Base-by-base conservation (phyloP, 495 filamentous ascomycete species). In the Pyrenula aspistea region DNA sequence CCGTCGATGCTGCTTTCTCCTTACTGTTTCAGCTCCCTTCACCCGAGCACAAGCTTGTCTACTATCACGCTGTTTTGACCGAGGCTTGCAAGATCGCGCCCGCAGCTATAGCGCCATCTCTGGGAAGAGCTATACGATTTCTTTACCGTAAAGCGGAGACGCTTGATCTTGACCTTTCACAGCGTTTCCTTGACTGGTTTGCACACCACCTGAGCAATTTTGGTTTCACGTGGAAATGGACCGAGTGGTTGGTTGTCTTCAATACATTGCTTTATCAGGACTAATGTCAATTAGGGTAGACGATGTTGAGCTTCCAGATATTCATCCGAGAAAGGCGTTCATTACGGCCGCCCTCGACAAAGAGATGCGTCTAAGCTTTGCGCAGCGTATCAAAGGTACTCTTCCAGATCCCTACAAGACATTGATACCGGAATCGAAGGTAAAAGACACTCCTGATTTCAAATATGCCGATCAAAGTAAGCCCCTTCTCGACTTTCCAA, bases 181-280 rank as follows among this genome's bases (percentile, higher is more conserved):
- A 88, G 67, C 83, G 93, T 15, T 97, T 96, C 71, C 75, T 94
- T 65, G 93, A 97, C 67, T 99, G 93, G 93, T 99, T 99, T 63
- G 79, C 91, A 12, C 94, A 99, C 65, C 93, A 99, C 73, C 67
- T 99, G 61, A 95, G 90, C 69, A 99, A 99, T 71, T 99, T 97
- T 63, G 93, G 95, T 47, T 99, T 97, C 63, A 93, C 94, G 2
- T 99, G 93, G 93, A 97, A 97, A 72, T 99, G 93, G 93, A 86
- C 86, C 20, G 93, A 99, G 72, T 99, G 93, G 93, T 84, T 65
- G 68, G 77, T 68, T 24, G 25, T 53, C 51, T 11, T 19, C 55
- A 10, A 12, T 54, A 11, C 1, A 19, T 15, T 50, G 22, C 49
- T 56, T 24, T 11, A n/a, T n/a, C n/a, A n/a, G n/a, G n/a, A 51